phyloP scores from a whole-genome alignment of 2,329 filamentous ascomycete species.

The Pezicula radicicola region DNA sequence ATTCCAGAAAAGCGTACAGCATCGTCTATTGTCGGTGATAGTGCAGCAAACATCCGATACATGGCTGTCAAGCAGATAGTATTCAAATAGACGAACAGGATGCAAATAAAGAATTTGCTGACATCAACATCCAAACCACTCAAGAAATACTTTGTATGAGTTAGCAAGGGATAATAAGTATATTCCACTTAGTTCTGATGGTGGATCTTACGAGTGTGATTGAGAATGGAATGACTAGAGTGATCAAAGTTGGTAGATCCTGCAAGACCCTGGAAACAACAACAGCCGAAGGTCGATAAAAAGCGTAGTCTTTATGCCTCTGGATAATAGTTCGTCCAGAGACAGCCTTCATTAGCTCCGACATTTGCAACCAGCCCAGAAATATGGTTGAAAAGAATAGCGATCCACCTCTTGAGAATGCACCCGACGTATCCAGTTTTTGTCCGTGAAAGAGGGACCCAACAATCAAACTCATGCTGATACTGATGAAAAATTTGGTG shows the following conservation, averaged over 20 bases:
- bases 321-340: slow-evolving; percentile 66
- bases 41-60: slow-evolving; percentile 65
- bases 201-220: slow-evolving; percentile 44
- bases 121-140: slow-evolving; percentile 53
- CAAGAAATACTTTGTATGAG: slow-evolving; percentile 52
- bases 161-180: too few species aligned
- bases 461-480: slow-evolving; percentile 72
- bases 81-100: slow-evolving; percentile 61
- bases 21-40: slow-evolving; percentile 63
- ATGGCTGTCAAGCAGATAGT: slow-evolving; percentile 61
- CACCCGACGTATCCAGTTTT: slow-evolving; percentile 53
- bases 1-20: slow-evolving; percentile 63
- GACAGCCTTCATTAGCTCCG: slow-evolving; percentile 76
- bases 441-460: slow-evolving; percentile 76
- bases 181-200: neutral
- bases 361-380: slow-evolving; percentile 69
- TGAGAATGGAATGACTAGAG: slow-evolving; percentile 56
- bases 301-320: slow-evolving; percentile 65
- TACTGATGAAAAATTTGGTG: slow-evolving; percentile 77
- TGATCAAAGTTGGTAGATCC: slow-evolving; percentile 58
- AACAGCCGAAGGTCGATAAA: slow-evolving; percentile 67
- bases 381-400: slow-evolving; percentile 67
- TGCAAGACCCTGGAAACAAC: slow-evolving; percentile 60
- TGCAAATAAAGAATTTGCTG: slow-evolving; percentile 64
- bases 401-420: slow-evolving; percentile 60